Evolutionary conservation across 2,329 filamentous ascomycete genomes (phyloP).

Genomic region (Calycina marina): DNA sequence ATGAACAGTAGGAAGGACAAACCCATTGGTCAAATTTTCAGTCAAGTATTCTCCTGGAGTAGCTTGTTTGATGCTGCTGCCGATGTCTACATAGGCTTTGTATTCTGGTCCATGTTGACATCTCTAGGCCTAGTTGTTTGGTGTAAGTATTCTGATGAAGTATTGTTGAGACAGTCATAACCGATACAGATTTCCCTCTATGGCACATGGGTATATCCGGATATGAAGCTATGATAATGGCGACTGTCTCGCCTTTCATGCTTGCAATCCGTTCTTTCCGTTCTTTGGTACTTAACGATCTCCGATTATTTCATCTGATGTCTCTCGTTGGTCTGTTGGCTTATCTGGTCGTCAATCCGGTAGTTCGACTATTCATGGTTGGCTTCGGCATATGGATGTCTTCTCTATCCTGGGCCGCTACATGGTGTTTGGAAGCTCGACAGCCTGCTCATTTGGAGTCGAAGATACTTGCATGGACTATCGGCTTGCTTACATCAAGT

Average conservation of each 20-base stretch:
- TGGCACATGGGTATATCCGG: constrained; percentile 99
- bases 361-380: constrained; percentile 63
- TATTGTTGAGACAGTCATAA: constrained; percentile 8
- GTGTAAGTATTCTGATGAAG: constrained; percentile 48
- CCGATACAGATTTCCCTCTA: constrained; percentile 91
- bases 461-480: constrained; percentile 63
- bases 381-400: constrained; percentile 69
- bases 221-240: constrained; percentile 82
- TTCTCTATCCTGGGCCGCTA: constrained; percentile 73
- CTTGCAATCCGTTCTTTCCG: constrained; percentile 59
- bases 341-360: constrained; percentile 61
- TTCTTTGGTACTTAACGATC: constrained; percentile 50
- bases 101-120: constrained; percentile 92
- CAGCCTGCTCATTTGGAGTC: constrained; percentile 66
- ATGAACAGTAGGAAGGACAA: constrained; percentile 52
- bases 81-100: constrained; percentile 78
- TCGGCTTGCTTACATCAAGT: constrained; percentile 73
- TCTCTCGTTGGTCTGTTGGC: constrained; percentile 68
- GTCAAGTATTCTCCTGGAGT: constrained; percentile 55
- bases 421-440: constrained; percentile 62
- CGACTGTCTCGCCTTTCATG: constrained; percentile 65
- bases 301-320: constrained; percentile 57
- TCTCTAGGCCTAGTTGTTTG: constrained; percentile 80
- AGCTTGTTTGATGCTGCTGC: constrained; percentile 69
- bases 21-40: constrained; percentile 54